Conservation (phyloP, 352 stramenopile genomes). For the Phytophthora sp. region DNA sequence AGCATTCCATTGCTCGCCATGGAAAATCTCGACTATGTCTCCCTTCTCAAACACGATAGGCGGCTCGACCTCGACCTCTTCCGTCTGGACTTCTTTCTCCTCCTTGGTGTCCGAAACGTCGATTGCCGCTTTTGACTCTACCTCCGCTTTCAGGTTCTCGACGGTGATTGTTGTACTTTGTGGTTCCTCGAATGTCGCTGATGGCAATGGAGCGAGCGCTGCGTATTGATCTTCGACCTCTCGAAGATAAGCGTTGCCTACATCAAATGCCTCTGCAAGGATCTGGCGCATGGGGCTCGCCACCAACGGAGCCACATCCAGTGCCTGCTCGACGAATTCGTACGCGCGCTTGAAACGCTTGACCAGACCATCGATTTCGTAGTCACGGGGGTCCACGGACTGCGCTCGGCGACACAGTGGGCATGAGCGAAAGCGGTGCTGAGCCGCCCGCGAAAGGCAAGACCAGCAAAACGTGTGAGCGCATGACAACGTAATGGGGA, state of each 20-base stretch:
- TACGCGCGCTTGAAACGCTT: conserved; percentile 82
- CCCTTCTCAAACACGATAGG: conserved; percentile 52
- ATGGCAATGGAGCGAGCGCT: conserved; percentile 39
- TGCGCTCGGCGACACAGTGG: conserved; percentile 73
- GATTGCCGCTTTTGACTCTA: not conserved
- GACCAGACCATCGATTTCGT: conserved; percentile 78
- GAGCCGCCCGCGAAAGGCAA: conserved; percentile 71
- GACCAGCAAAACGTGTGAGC: conserved; percentile 85
- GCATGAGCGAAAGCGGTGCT: conserved; percentile 80
- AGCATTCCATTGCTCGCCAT: conserved; percentile 63
- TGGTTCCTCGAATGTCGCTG: conserved; percentile 13
- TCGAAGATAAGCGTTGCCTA: conserved; percentile 53
- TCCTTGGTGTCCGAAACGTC: not conserved
- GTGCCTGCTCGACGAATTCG: conserved; percentile 55
- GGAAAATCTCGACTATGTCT: conserved; percentile 68
- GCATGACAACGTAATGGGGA: conserved; percentile 72
- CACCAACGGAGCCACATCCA: conserved; percentile 58
- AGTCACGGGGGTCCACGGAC: conserved; percentile 80
- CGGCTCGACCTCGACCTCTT: not conserved
- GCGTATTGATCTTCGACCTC: conserved; percentile 70
- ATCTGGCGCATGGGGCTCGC: conserved; percentile 74
- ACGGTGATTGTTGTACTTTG: not conserved
- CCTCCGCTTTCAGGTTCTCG: conserved; percentile 1
- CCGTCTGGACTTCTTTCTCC: not conserved
- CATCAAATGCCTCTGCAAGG: conserved; percentile 64